Conservation (phyloP, 75 land plant species). For the Gnetum montanum region DNA sequence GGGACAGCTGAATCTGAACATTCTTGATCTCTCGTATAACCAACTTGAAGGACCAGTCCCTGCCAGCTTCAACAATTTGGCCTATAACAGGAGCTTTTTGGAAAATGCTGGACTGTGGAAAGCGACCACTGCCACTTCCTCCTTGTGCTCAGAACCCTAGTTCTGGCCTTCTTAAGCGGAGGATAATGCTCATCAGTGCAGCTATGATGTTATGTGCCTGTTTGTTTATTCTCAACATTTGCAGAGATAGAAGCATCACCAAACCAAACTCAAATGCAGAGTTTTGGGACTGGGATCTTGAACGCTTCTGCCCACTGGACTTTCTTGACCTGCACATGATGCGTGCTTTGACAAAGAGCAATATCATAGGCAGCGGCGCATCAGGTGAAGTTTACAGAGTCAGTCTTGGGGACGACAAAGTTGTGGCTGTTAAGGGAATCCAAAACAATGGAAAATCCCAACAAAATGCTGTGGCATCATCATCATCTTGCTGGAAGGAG, state of each 20-base stretch:
- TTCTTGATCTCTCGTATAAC: conserved; percentile 41
- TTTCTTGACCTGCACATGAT: conserved; percentile 44
- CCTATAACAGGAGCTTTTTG: conserved; percentile 28
- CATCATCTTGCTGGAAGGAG: conserved; percentile 21
- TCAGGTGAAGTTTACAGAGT: conserved; percentile 64
- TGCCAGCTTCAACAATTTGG: conserved; percentile 3
- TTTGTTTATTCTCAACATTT: no score
- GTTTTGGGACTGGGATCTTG: conserved; percentile 89
- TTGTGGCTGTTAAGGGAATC: conserved; percentile 51
- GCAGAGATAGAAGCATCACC: no score
- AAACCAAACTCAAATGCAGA: no score
- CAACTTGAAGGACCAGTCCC: conserved; percentile 28
- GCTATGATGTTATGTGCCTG: no score
- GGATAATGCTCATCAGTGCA: no score
- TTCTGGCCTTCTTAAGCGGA: no score
- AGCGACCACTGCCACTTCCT: neutral
- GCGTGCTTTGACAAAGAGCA: conserved; percentile 30
- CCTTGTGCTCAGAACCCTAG: neutral
- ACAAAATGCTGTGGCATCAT: no score
- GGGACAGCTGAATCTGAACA: conserved; percentile 14
- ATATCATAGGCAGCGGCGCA: conserved; percentile 68
- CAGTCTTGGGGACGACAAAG: neutral
- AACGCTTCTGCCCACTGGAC: conserved; percentile 60
- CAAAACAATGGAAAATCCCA: conserved; percentile 6
- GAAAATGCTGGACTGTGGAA: conserved; percentile 19